Evolutionary conservation across 371 early-diverging fungal genomes (phyloP).

Genomic region (Nosema muscidifuracis): DNA sequence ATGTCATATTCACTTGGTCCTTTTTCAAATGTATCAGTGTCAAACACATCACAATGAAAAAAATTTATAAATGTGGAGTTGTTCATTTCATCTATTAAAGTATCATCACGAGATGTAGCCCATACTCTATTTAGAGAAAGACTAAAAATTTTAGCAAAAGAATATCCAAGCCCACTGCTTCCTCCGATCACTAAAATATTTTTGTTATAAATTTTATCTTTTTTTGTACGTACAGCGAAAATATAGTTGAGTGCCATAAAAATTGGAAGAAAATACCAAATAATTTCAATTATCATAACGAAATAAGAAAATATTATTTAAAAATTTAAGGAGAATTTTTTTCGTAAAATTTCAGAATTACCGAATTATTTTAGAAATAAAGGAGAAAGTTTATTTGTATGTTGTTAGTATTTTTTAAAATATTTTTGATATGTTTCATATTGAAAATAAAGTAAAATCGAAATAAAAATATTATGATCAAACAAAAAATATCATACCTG

Average conservation of each 20-base stretch:
- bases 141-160: constrained; percentile 70
- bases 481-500: constrained; percentile 46
- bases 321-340: too few relatives aligned
- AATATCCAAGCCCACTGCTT: constrained; percentile 78
- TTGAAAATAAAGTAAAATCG: background rate
- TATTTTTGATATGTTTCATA: background rate
- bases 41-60: constrained; percentile 39
- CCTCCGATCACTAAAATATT: constrained; percentile 82
- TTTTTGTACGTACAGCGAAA: constrained; percentile 4
- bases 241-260: background rate
- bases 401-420: too few relatives aligned
- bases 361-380: too few relatives aligned
- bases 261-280: background rate
- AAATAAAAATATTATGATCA: constrained; percentile 13
- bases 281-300: constrained; percentile 7
- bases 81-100: constrained; percentile 62
- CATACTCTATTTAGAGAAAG: constrained; percentile 73
- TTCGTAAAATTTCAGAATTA: too few relatives aligned
- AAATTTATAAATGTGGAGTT: background rate
- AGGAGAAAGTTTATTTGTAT: too few relatives aligned
- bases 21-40: constrained; percentile 10
- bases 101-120: constrained; percentile 71
- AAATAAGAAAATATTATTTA: background rate
- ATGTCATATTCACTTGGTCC: constrained; percentile 63
- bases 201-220: constrained; percentile 32